A percentile compares a stretch with the other conserved stretches of the same genome.
phyloP scores from a whole-genome alignment of 2,329 filamentous ascomycete genomes.

The Rhinocladiella mackenziei region DNA sequence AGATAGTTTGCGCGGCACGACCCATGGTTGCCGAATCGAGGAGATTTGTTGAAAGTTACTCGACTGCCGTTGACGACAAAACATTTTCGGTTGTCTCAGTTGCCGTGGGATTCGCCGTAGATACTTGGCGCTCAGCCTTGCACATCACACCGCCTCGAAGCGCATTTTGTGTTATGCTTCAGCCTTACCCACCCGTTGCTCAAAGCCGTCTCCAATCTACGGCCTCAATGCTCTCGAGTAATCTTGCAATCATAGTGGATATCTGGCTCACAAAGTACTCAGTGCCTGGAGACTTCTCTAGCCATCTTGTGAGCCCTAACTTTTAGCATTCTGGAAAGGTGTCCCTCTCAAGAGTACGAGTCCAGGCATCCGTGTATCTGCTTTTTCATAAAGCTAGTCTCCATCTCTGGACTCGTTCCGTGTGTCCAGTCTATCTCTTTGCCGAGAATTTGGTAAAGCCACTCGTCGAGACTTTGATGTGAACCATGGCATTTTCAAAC shows the following conservation, averaged over 20 bases:
- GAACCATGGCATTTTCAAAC: constrained; percentile 1
- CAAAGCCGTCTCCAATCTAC: not conserved
- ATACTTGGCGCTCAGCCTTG: constrained; percentile 11
- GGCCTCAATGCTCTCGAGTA: not conserved
- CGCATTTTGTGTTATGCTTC: not conserved
- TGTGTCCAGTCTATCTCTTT: no score
- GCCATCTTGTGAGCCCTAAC: no score
- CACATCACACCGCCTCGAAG: not conserved
- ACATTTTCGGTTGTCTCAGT: not conserved
- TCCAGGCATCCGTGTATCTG: no score
- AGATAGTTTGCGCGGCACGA: constrained; percentile 87
- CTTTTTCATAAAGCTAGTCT: not conserved
- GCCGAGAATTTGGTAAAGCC: no score
- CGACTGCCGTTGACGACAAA: not conserved
- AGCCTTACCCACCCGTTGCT: not conserved
- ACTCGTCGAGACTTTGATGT: not conserved
- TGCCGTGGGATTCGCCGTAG: constrained; percentile 4
- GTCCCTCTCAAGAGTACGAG: no score
- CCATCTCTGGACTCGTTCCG: no score
- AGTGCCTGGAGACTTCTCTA: no score
- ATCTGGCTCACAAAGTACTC: no score
- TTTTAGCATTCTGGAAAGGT: no score
- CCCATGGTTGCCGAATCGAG: constrained; percentile 62
- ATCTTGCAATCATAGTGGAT: no score
- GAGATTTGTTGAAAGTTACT: not conserved